phyloP scores from a whole-genome alignment of 805 yeast genomes.

The Teunomyces tritomae region DNA sequence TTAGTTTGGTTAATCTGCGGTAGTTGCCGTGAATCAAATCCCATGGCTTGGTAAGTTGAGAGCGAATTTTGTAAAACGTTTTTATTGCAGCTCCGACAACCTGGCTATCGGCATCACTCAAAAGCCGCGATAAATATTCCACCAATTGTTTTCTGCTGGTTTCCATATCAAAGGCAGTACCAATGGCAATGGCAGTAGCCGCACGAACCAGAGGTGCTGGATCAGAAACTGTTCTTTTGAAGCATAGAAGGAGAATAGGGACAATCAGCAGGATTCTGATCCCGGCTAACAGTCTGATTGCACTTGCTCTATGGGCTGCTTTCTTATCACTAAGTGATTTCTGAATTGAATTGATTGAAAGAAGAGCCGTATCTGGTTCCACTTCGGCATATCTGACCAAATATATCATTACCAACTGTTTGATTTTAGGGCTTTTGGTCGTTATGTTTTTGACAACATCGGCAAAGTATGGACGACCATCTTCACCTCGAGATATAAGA shows the following conservation, averaged over 20 bases:
- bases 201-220: slow-evolving; percentile 74
- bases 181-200: slow-evolving; percentile 74
- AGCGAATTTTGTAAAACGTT: slow-evolving; percentile 47
- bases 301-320: slow-evolving; percentile 66
- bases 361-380: slow-evolving; percentile 85
- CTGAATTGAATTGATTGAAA: slow-evolving; percentile 90
- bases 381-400: slow-evolving; percentile 72
- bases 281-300: slow-evolving; percentile 79
- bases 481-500: slow-evolving; percentile 39
- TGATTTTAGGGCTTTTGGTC: slow-evolving; percentile 55
- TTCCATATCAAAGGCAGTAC: slow-evolving; percentile 44
- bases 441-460: slow-evolving; percentile 87
- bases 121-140: slow-evolving; percentile 47
- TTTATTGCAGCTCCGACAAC: slow-evolving; percentile 73
- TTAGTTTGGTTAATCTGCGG: slow-evolving; percentile 50
- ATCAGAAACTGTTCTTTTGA: slow-evolving; percentile 68
- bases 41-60: slow-evolving; percentile 47
- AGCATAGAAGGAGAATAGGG: slow-evolving; percentile 72
- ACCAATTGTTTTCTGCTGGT: slow-evolving; percentile 49
- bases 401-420: slow-evolving; percentile 74
- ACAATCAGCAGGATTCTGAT: slow-evolving; percentile 76
- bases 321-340: slow-evolving; percentile 70
- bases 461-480: slow-evolving; percentile 57
- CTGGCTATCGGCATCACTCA: slow-evolving; percentile 61
- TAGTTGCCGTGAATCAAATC: slow-evolving; percentile 71